Conservation (phyloP, 1,139 yeast genomes). For the Nakaseomyces sp. region DNA sequence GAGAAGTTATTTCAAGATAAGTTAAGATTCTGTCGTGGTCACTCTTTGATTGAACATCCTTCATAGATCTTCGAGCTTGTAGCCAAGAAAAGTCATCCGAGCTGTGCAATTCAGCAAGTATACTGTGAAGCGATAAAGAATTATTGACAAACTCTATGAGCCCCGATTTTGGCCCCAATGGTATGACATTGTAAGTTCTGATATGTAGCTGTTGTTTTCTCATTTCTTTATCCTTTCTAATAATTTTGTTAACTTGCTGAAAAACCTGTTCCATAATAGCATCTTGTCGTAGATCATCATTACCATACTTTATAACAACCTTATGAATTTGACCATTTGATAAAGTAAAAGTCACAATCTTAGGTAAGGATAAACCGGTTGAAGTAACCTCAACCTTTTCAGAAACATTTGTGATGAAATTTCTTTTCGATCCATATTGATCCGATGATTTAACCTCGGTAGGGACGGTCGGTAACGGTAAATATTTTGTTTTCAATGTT, state of each 20-base stretch:
- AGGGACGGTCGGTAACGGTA: constrained; percentile 65
- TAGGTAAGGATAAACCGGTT: constrained; percentile 81
- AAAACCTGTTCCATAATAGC: constrained; percentile 97
- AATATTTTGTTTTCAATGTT: constrained; percentile 34
- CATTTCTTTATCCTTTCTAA: constrained; percentile 49
- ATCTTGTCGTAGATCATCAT: constrained; percentile 91
- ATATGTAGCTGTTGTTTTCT: constrained; percentile 49
- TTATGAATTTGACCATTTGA: constrained; percentile 51
- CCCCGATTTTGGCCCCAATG: constrained; percentile 82
- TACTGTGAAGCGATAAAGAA: constrained; percentile 63
- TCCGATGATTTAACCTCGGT: constrained; percentile 40
- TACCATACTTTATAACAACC: constrained; percentile 69
- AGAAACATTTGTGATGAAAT: constrained; percentile 38
- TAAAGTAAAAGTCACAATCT: constrained; percentile 49
- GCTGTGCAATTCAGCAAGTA: constrained; percentile 51
- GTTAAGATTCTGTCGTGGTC: constrained; percentile 41
- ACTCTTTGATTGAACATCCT: constrained; percentile 42
- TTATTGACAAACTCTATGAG: constrained; percentile 82
- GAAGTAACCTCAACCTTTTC: constrained; percentile 51
- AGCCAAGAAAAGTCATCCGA: constrained; percentile 43
- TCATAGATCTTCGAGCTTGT: constrained; percentile 62
- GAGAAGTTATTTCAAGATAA: constrained; percentile 42
- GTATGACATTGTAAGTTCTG: constrained; percentile 83
- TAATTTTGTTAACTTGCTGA: constrained; percentile 69
- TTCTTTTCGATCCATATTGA: constrained; percentile 63